phyloP scores from a whole-genome alignment of 2,329 filamentous ascomycete species.

The Colletotrichum kahawae region DNA sequence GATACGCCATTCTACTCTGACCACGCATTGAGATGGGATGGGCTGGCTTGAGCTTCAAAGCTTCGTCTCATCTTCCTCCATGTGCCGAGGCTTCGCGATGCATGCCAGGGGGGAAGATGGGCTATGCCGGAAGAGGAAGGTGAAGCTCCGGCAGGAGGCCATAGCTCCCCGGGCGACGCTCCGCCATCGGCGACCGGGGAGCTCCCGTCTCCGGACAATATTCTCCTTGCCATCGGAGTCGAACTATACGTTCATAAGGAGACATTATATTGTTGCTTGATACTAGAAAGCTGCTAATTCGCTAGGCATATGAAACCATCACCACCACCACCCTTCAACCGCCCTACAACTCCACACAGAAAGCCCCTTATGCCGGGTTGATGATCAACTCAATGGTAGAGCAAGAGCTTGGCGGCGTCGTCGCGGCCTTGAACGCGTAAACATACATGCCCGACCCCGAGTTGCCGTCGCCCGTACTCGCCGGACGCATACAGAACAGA shows the following conservation, averaged over 20 bases:
- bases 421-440: background rate
- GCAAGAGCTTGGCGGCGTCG: background rate
- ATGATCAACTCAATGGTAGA: background rate
- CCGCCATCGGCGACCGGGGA: background rate
- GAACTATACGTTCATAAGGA: too few species aligned
- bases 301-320: too few species aligned
- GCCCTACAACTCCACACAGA: background rate
- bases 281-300: too few species aligned
- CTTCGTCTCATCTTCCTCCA: background rate
- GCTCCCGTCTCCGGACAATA: background rate
- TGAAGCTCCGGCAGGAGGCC: background rate
- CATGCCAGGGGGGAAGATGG: background rate
- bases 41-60: background rate
- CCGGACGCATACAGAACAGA: background rate
- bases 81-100: background rate
- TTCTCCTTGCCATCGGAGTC: background rate
- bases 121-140: background rate
- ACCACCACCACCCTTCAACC: background rate
- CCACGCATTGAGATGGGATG: background rate
- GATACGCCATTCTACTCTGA: background rate
- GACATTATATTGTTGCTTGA: too few species aligned
- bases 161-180: background rate
- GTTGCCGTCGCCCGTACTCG: background rate
- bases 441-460: background rate
- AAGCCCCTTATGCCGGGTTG: background rate